phyloP scores from a whole-genome alignment of 1,139 yeast genomes.

The Hyphopichia wangnamkhiaoensis region DNA sequence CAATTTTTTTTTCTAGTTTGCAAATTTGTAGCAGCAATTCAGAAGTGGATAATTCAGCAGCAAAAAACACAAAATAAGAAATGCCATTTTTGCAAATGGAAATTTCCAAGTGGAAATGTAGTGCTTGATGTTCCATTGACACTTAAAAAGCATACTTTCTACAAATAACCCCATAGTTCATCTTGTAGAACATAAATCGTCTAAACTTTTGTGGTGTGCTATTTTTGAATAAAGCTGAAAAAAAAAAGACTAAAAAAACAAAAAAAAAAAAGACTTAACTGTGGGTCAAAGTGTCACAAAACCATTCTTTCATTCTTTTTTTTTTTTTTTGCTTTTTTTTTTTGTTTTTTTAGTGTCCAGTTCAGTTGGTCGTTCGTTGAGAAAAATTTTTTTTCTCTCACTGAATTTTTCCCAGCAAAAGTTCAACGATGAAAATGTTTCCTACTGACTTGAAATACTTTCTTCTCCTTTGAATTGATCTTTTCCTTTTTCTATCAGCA shows the following conservation, averaged over 20 bases:
- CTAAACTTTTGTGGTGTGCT: not conserved
- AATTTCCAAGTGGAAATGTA: too few species aligned
- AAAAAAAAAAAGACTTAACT: too few species aligned
- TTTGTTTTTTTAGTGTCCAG: conserved; percentile 1
- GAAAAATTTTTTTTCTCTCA: conserved; percentile 9
- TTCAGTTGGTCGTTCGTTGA: conserved; percentile 7
- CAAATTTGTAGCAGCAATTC: too few species aligned
- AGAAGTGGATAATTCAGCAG: too few species aligned
- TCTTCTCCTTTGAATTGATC: not conserved
- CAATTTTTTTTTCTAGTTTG: not conserved
- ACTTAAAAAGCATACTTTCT: too few species aligned
- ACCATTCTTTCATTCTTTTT: not conserved
- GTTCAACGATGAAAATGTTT: conserved; percentile 8
- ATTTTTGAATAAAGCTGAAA: too few species aligned
- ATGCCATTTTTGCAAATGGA: too few species aligned
- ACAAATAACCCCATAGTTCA: too few species aligned
- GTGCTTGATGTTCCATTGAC: too few species aligned
- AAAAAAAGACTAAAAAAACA: too few species aligned
- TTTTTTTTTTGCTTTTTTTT: not conserved
- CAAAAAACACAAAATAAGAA: too few species aligned
- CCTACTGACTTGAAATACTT: not conserved
- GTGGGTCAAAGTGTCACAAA: not conserved
- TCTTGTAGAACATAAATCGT: too few species aligned
- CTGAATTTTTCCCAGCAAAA: conserved; percentile 7
- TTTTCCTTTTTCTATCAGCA: not conserved